Percentiles rank a stretch among this genome's conserved stretches.
Evolutionary conservation across 1,139 yeast species (phyloP).

Genomic region (Scheffersomyces parashehatae): DNA sequence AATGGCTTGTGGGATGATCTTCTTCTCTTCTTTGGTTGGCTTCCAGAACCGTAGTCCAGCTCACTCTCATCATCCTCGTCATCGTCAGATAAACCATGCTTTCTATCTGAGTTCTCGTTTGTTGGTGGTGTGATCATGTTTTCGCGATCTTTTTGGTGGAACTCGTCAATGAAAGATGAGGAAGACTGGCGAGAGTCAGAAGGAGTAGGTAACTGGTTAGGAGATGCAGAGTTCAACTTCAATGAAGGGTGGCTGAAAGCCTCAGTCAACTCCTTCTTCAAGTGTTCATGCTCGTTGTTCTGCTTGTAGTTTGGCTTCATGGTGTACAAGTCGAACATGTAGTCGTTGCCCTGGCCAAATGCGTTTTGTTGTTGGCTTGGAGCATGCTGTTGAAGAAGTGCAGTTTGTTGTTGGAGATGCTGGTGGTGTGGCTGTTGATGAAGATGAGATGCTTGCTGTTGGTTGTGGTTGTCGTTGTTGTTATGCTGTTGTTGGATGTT

Average conservation of each 20-base stretch:
- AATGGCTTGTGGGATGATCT: conserved; percentile 45
- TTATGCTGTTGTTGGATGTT: conserved; percentile 2
- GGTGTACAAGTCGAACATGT: conserved; percentile 31
- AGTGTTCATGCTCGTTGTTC: conserved; percentile 16
- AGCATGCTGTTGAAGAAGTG: neutral
- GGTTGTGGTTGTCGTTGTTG: conserved; percentile 3
- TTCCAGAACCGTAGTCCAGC: conserved; percentile 1
- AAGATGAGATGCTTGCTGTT: neutral
- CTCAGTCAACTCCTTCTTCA: conserved; percentile 35
- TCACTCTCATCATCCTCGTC: conserved; percentile 16
- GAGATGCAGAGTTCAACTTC: conserved; percentile 4
- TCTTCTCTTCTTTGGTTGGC: conserved; percentile 25
- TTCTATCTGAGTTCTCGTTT: conserved; percentile 38
- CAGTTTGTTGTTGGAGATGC: neutral
- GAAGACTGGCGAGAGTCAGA: conserved; percentile 28
- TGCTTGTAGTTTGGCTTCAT: conserved; percentile 23
- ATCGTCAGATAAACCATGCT: conserved; percentile 8
- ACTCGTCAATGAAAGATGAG: conserved; percentile 5
- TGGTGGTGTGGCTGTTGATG: neutral
- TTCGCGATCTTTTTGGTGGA: conserved; percentile 4
- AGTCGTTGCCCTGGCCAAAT: conserved; percentile 12
- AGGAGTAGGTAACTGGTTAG: conserved; percentile 35
- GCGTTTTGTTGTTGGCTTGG: conserved; percentile 1
- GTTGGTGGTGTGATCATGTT: conserved; percentile 41
- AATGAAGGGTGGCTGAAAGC: conserved; percentile 39